Evolutionary conservation across 75 land plant species (phyloP).

Genomic region (Ceratopteris richardii): DNA sequence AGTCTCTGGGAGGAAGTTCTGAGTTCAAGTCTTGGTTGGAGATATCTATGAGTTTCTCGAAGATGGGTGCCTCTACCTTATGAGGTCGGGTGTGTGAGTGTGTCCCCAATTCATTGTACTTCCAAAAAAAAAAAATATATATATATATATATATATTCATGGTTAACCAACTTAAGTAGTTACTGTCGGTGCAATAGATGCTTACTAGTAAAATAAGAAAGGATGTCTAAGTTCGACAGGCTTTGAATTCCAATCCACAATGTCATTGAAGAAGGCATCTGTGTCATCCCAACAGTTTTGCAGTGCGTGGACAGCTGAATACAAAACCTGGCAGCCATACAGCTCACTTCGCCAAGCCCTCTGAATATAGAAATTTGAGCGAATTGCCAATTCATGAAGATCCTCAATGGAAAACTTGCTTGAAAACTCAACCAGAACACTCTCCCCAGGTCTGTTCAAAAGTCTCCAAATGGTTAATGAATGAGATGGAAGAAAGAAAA

Average conservation of each 20-base stretch:
- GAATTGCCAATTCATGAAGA: constrained; percentile 14
- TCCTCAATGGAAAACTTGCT: constrained; percentile 20
- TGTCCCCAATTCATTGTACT: no score
- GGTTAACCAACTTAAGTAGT: no score
- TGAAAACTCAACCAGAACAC: constrained; percentile 26
- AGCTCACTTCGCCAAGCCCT: constrained; percentile 10
- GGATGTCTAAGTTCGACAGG: constrained; percentile 32
- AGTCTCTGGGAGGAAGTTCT: no score
- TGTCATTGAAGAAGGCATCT: constrained; percentile 11
- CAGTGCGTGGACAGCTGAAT: constrained; percentile 10
- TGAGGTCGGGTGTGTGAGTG: no score
- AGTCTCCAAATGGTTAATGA: constrained; percentile 1
- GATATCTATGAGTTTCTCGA: no score
- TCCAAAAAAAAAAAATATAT: no score
- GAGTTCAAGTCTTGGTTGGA: no score
- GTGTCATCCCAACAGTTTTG: constrained; percentile 22
- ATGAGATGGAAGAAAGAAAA: neutral
- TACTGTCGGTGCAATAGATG: no score
- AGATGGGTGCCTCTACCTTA: no score
- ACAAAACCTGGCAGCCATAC: constrained; percentile 28
- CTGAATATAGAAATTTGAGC: constrained; percentile 17
- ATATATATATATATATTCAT: no score
- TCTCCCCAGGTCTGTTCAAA: constrained; percentile 16
- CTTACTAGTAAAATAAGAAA: constrained; percentile 36
- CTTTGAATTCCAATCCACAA: constrained; percentile 22